These are phyloP conservation scores for Paracoccidioides brasiliensis DNA, from an alignment of 2,329 filamentous ascomycete genomes.

Conservation along the genomic window DNA sequence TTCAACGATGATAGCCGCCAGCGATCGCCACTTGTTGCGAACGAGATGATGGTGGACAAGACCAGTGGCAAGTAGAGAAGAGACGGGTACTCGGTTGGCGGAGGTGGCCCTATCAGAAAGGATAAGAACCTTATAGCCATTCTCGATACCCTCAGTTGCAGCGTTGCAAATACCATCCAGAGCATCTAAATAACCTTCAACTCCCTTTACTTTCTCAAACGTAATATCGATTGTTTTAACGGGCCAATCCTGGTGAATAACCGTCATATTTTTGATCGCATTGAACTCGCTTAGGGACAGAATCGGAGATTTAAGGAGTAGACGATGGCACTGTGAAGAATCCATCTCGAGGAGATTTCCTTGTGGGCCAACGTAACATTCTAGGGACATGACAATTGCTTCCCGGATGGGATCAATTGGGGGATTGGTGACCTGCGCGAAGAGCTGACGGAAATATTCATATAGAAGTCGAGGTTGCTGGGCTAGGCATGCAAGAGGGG, in stretches of 20 bases:
- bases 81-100: conserved; percentile 70
- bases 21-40: conserved; percentile 87
- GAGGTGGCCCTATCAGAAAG: conserved; percentile 81
- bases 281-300: conserved; percentile 86
- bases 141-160: conserved; percentile 69
- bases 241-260: conserved; percentile 64
- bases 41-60: conserved; percentile 94
- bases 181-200: conserved; percentile 72
- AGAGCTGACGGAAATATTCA: conserved; percentile 96
- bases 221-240: conserved; percentile 87
- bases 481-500: conserved; percentile 82
- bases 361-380: conserved; percentile 91
- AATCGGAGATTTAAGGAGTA: conserved; percentile 78
- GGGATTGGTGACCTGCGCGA: conserved; percentile 95
- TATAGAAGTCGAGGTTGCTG: conserved; percentile 76
- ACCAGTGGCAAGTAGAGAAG: conserved; percentile 73
- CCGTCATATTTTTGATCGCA: conserved; percentile 63
- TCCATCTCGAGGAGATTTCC: conserved; percentile 94
- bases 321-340: conserved; percentile 69
- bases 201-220: conserved; percentile 73
- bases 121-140: conserved; percentile 71
- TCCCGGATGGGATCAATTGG: conserved; percentile 95
- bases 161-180: conserved; percentile 81
- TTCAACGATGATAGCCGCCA: conserved; percentile 76
- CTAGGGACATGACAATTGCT: conserved; percentile 94